Conservation (phyloP, 2,329 filamentous ascomycete species). For the Neurospora crassa region DNA sequence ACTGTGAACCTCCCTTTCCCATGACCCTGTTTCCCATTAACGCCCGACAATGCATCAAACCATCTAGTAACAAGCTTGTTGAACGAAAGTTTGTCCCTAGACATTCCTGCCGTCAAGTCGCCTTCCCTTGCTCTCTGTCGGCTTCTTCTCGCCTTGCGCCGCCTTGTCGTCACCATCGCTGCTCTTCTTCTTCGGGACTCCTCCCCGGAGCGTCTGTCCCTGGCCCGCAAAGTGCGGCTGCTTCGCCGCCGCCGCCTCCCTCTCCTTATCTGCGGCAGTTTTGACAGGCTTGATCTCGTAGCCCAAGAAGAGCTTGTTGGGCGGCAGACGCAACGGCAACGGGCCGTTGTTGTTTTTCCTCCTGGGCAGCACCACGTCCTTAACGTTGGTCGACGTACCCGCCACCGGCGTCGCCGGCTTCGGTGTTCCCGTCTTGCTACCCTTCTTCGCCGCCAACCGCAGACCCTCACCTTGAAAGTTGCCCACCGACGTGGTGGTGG, state of each 20-base stretch:
- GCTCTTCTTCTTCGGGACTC: slow-evolving; percentile 58
- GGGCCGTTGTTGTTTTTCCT: slow-evolving; percentile 68
- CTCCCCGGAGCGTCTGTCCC: slow-evolving; percentile 67
- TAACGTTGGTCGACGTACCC: slow-evolving; percentile 36
- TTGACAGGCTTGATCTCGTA: slow-evolving; percentile 87
- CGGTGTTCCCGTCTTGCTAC: slow-evolving; percentile 63
- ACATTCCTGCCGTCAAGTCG: slow-evolving; percentile 8
- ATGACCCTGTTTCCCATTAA: neutral
- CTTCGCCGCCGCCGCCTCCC: slow-evolving; percentile 53
- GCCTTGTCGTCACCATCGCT: slow-evolving; percentile 30
- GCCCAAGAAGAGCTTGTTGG: slow-evolving; percentile 92
- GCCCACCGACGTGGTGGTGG: slow-evolving; percentile 58
- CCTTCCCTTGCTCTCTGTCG: slow-evolving; percentile 11
- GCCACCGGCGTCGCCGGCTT: slow-evolving; percentile 65
- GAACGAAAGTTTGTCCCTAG: neutral
- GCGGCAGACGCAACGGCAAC: slow-evolving; percentile 72
- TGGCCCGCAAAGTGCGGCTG: slow-evolving; percentile 74
- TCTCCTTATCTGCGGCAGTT: slow-evolving; percentile 61
- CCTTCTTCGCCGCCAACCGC: slow-evolving; percentile 73
- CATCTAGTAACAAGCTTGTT: neutral
- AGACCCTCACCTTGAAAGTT: slow-evolving; percentile 77
- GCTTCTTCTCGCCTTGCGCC: slow-evolving; percentile 7
- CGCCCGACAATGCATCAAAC: slow-evolving; percentile 2
- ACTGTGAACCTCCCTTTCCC: neutral
- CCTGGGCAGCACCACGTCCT: slow-evolving; percentile 25